Evolutionary conservation across 225 moss, liverwort and hornwort genomes (phyloP), one percentile per base, ranked within the genome.

Genomic region (Polytrichum commune): DNA sequence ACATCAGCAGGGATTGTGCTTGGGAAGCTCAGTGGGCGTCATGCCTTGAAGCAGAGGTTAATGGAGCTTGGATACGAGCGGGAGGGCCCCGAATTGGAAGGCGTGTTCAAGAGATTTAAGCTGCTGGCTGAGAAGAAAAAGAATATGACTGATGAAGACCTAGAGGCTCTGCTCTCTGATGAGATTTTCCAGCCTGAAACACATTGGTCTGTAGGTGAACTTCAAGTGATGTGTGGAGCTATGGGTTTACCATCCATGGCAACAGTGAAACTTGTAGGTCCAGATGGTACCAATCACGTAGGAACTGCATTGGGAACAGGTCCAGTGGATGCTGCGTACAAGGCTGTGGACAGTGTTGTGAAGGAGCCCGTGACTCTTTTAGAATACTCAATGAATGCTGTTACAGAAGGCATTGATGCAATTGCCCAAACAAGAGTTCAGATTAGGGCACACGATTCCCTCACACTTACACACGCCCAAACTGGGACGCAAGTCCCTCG

Each of bases 21-120:
- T 55, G 98, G 98, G 57, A 98, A 98, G 82, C 88, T 91, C 60
- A 98, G 95, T 70, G 98, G 98, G 33, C 90, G 98, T 65, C 95
- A 98, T 83, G 98, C 95, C 1, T 72, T 98, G 84, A 95, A 89
- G 80, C 81, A 83, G 69, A 87, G 90, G 63, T 78, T 98, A 66
- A 78, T 46, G 54, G 77, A 93, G 91, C 90, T 98, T 74, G 98
- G 98, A 29, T 86, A 93, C 66, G 91, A 93, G 23, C 73, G 95
- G 57, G 98, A 98, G 16, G 91, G 83, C 7, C 78, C 79, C 76
- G 83, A 86, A 30, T 70, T 98, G 71, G 95, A 98, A 66, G 95
- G 84, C 64, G 91, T 98, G 18, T 98, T 98, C 68, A 91, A 83
- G 76, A 85, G 98, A 64, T 98, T 98, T 65, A 98, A 98, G 75